Conservation (phyloP, 208 protist genomes). For the Trypanosoma cruzi region DNA sequence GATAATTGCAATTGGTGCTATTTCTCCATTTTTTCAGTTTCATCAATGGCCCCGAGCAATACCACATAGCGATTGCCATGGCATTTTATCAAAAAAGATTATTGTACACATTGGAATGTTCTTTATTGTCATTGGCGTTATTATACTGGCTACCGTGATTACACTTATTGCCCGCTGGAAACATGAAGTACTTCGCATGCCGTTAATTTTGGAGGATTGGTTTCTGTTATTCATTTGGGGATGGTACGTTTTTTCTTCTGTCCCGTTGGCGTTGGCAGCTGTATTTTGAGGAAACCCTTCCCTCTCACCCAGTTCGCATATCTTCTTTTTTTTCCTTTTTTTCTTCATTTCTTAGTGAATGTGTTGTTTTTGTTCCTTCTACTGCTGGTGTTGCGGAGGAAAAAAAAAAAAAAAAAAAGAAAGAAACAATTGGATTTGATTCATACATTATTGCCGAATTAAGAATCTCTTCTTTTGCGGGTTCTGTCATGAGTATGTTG, state of each 20-base stretch:
- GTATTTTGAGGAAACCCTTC: conserved; percentile 10
- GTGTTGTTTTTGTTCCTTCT: too few species aligned
- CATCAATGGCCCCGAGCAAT: conserved; percentile 15
- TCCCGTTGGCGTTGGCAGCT: conserved; percentile 12
- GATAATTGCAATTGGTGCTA: conserved; percentile 2
- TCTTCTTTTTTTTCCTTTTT: too few species aligned
- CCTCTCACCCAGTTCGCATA: too few species aligned
- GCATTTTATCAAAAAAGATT: background rate
- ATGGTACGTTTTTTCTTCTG: conserved; percentile 19
- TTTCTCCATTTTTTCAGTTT: conserved; percentile 21
- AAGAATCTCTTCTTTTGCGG: too few species aligned
- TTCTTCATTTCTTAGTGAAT: too few species aligned
- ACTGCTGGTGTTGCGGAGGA: too few species aligned
- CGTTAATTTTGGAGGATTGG: conserved; percentile 22
- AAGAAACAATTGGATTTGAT: too few species aligned
- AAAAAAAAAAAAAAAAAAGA: too few species aligned
- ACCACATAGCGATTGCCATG: conserved; percentile 8
- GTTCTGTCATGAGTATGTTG: too few species aligned
- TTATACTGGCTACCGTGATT: conserved; percentile 12
- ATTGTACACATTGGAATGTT: background rate
- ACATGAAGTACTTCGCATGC: conserved; percentile 12
- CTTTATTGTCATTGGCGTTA: background rate
- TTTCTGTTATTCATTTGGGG: conserved; percentile 20
- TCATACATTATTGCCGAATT: too few species aligned
- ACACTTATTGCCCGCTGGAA: conserved; percentile 16